A percentile compares a stretch with the other conserved stretches of the same genome.
Conservation (phyloP, 2,329 filamentous ascomycete genomes). For the Microsporum ferrugineum region DNA sequence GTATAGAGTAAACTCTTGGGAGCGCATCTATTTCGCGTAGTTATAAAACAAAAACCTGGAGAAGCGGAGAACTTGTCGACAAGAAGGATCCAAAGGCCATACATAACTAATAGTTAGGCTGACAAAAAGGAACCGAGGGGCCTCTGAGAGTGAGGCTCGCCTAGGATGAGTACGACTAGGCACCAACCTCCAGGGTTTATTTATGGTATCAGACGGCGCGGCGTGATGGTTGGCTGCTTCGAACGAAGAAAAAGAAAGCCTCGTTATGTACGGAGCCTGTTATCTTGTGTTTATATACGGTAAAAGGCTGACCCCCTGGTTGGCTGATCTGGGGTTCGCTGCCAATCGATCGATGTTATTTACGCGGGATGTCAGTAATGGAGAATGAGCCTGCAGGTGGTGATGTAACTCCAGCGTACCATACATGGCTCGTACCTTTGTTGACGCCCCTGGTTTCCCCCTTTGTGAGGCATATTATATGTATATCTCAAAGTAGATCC, state of each 20-base stretch:
- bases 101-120: neutral
- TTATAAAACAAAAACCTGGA: neutral
- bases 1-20: neutral
- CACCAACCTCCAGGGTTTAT: constrained; percentile 1
- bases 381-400: too few species aligned
- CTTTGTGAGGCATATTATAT: too few species aligned
- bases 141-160: neutral
- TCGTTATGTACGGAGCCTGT: neutral
- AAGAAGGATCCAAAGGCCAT: neutral
- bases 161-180: neutral
- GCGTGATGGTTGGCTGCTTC: neutral
- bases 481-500: too few species aligned
- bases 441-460: too few species aligned
- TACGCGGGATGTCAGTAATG: too few species aligned
- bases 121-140: neutral
- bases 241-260: neutral
- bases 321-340: too few species aligned
- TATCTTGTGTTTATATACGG: too few species aligned
- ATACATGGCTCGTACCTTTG: too few species aligned
- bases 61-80: neutral
- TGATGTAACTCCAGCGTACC: too few species aligned
- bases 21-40: neutral
- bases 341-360: too few species aligned
- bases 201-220: constrained; percentile 1
- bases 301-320: too few species aligned